Evolutionary conservation across 768 basidiomycete species (phyloP), one percentile per base, ranked within the genome.

Genomic region (Cystobasidium onofrii): DNA sequence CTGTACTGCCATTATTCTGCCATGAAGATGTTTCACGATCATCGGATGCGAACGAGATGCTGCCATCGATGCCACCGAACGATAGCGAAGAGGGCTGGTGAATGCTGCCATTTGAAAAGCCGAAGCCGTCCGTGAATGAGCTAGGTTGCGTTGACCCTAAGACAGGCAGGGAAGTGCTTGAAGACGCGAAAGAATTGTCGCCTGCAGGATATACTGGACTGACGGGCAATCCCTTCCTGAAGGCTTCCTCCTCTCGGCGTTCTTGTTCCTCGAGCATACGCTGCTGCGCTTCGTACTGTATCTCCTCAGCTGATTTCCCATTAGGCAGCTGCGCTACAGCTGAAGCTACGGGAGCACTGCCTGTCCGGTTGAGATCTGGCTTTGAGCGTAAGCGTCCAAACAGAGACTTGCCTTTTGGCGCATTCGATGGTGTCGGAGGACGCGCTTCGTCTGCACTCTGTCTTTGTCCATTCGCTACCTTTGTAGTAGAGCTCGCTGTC

Each of bases 231-330:
- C 44, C 41, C 17, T 50, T 67, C 50, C 15, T 46, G 18, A 67
- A 67, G 13, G 43, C 39, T 36, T 67, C 65, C 33, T 46, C 65
- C 29, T 67, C 65, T 54, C 46, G 43, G 7, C 44, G 44, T 43
- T 67, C 65, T 25, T 46, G 50, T 25, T 34, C 44, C 31, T 67
- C 65, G 17, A 46, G 65, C 29, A 29, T 31, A 17, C 46, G 41
- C 50, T 67, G 65, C 44, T 67, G 65, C 34, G 41, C 41, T 54
- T 41, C 65, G 31, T 43, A 29, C 23, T 41, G 20, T 29, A 36
- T 10, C n/a, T 52, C 12, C 44, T 46, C 18, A 3, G 65, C 25
- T 10, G 27, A 25, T 17, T 67, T 6, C 25, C 50, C 29, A 29
- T 46, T 41, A n/a, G 65, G 50, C 31, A 25, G 31, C 12, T 31